A percentile compares a stretch with the other conserved stretches of the same genome.
Conservation (phyloP, 2,329 filamentous ascomycete species). For the Stenocarpella maydis region DNA sequence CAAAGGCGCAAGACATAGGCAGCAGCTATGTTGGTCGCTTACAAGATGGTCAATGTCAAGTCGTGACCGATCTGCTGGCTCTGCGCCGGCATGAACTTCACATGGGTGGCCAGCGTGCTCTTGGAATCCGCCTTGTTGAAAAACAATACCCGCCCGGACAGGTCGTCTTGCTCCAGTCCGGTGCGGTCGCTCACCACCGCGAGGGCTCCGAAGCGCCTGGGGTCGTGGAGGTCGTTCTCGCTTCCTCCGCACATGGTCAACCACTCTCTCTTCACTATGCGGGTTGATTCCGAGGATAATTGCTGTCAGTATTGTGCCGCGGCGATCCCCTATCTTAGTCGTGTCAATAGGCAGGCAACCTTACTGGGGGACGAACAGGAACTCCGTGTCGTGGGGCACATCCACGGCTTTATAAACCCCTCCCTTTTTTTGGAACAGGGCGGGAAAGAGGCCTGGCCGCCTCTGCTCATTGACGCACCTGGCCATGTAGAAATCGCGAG, state of each 20-base stretch:
- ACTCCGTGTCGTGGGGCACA: background rate
- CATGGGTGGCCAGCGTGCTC: conserved; percentile 30
- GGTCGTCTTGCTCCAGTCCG: conserved; percentile 2
- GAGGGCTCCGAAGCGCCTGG: conserved; percentile 29
- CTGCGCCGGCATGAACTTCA: conserved; percentile 20
- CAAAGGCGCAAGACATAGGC: too few species aligned
- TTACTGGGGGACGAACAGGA: background rate
- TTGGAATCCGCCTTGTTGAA: conserved; percentile 28
- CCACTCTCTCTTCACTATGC: background rate
- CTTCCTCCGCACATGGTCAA: conserved; percentile 29
- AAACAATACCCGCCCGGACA: conserved; percentile 30
- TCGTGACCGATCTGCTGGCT: background rate
- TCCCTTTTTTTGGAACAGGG: background rate
- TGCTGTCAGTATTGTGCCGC: background rate
- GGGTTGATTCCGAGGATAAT: background rate
- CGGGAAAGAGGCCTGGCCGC: background rate
- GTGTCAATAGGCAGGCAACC: background rate
- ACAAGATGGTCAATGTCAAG: conserved; percentile 31
- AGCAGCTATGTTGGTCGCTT: background rate
- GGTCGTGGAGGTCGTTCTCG: conserved; percentile 27
- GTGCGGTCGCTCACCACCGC: conserved; percentile 27
- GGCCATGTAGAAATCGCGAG: background rate
- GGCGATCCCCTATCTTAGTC: background rate
- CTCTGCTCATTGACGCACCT: background rate
- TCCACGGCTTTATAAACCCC: background rate